These are phyloP conservation scores for Fusarium caatingaense DNA, from an alignment of 2,329 filamentous ascomycete species.

Conservation along the genomic window DNA sequence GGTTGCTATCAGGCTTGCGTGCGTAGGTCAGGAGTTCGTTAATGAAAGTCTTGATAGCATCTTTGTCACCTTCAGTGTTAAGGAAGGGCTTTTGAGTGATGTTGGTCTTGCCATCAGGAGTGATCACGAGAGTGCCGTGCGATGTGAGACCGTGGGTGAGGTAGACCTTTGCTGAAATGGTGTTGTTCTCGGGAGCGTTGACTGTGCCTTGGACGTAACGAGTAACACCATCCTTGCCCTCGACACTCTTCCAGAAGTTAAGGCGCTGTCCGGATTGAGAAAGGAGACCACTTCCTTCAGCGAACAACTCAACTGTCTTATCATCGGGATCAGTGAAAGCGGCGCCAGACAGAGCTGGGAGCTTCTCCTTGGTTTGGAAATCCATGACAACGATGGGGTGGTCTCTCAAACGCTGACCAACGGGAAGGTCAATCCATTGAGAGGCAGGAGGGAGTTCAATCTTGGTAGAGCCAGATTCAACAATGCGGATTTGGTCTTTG, in stretches of 20 bases:
- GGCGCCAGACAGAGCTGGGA: conserved; percentile 35
- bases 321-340: conserved; percentile 46
- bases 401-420: conserved; percentile 67
- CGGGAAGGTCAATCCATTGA: conserved; percentile 69
- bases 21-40: conserved; percentile 44
- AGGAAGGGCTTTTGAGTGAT: conserved; percentile 53
- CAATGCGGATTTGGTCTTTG: conserved; percentile 65
- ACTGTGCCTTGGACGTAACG: conserved; percentile 58
- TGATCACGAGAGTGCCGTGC: conserved; percentile 57
- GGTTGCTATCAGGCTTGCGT: conserved; percentile 34
- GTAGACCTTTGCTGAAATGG: conserved; percentile 61
- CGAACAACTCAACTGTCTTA: conserved; percentile 48
- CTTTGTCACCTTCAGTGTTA: conserved; percentile 48
- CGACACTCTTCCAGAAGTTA: conserved; percentile 59
- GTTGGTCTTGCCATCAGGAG: conserved; percentile 53
- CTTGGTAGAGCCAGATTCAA: conserved; percentile 58
- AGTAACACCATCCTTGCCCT: conserved; percentile 52
- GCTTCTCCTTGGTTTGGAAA: conserved; percentile 45
- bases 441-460: conserved; percentile 60
- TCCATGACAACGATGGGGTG: conserved; percentile 55
- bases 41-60: conserved; percentile 45
- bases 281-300: conserved; percentile 54
- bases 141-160: conserved; percentile 63
- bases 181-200: conserved; percentile 56
- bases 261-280: conserved; percentile 58